These are phyloP conservation scores for Hypoxylon sp. DNA, from an alignment of 2,329 filamentous ascomycete species.

Conservation along the genomic window DNA sequence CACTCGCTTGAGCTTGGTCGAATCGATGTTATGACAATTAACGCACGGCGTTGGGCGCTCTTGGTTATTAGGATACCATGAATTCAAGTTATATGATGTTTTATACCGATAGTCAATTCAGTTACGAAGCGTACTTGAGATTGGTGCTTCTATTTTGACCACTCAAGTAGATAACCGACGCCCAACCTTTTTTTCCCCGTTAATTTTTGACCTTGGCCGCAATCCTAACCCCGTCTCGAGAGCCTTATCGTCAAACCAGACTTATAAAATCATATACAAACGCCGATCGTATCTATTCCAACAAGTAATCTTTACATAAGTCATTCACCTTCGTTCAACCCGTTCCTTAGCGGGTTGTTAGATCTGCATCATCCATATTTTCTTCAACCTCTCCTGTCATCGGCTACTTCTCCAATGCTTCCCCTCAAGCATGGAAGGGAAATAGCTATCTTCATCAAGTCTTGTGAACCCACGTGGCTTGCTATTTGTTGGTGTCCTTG, in stretches of 20 bases:
- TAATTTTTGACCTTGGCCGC: slow-evolving; percentile 16
- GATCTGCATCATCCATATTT: background rate
- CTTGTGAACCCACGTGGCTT: slow-evolving; percentile 52
- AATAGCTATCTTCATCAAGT: slow-evolving; percentile 61
- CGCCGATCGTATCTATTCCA: slow-evolving; percentile 22
- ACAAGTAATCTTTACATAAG: slow-evolving; percentile 11
- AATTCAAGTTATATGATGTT: slow-evolving; percentile 11
- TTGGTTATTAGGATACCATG: slow-evolving; percentile 41
- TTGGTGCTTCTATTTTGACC: slow-evolving; percentile 19
- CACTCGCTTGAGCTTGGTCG: background rate
- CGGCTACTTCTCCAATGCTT: slow-evolving; percentile 37
- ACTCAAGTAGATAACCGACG: background rate
- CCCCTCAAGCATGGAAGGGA: slow-evolving; percentile 53
- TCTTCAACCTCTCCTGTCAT: slow-evolving; percentile 20
- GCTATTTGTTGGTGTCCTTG: slow-evolving; percentile 63
- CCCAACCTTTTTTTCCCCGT: slow-evolving; percentile 2
- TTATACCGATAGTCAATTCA: slow-evolving; percentile 7
- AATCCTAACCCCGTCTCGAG: slow-evolving; percentile 5
- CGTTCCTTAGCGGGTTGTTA: background rate
- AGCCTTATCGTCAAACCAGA: background rate
- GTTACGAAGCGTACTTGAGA: slow-evolving; percentile 8
- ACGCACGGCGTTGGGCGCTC: slow-evolving; percentile 46
- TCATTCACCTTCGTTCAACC: background rate
- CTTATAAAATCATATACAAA: slow-evolving; percentile 13
- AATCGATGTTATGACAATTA: slow-evolving; percentile 18